phyloP scores from a whole-genome alignment of 2,329 filamentous ascomycete species.

The Penicillium sclerotigenum region DNA sequence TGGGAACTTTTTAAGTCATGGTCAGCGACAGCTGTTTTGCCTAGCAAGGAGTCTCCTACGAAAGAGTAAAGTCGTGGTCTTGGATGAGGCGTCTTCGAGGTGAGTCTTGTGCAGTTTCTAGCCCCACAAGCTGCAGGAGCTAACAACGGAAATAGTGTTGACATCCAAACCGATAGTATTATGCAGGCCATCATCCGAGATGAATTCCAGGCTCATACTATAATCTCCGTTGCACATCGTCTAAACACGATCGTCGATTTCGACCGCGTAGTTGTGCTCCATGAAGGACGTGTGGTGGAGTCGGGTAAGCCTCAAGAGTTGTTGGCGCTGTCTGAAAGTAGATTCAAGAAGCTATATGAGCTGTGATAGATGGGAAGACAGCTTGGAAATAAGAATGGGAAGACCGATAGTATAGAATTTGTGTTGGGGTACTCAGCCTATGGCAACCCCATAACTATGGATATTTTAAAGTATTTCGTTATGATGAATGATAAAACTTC shows the following conservation, averaged over 20 bases:
- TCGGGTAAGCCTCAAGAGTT: background rate
- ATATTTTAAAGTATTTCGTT: too few relatives aligned
- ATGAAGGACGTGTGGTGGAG: background rate
- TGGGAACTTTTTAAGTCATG: background rate
- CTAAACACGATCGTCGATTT: background rate
- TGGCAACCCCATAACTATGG: too few relatives aligned
- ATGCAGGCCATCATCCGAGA: background rate
- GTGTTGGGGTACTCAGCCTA: too few relatives aligned
- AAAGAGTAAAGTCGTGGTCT: background rate
- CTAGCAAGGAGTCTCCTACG: background rate
- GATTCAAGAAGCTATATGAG: background rate
- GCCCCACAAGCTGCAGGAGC: background rate
- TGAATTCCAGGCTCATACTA: background rate
- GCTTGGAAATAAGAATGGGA: too few relatives aligned
- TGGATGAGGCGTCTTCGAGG: background rate
- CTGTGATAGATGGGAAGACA: background rate
- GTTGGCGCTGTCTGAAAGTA: background rate
- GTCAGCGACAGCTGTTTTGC: background rate
- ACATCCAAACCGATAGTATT: background rate
- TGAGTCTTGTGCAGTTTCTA: background rate
- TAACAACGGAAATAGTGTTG: background rate
- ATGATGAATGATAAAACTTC: too few relatives aligned
- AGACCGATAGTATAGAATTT: too few relatives aligned
- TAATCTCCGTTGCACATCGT: background rate
- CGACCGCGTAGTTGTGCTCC: background rate